Evolutionary conservation across 768 basidiomycete species (phyloP).

Genomic region (Pisolithus albus): DNA sequence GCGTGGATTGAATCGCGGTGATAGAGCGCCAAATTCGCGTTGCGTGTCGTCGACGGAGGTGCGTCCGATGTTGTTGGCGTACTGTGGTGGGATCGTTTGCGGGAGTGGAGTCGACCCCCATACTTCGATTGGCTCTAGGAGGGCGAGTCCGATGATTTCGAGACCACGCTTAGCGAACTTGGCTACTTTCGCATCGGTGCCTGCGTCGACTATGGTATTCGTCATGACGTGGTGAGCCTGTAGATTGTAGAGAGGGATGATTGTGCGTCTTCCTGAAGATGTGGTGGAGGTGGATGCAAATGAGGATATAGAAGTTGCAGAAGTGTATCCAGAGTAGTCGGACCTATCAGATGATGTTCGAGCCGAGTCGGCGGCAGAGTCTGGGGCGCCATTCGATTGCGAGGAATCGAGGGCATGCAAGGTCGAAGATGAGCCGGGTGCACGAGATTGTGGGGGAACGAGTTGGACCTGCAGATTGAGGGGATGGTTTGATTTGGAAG

Average conservation of each 20-base stretch:
- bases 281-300: conserved; percentile 37
- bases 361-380: conserved; percentile 20
- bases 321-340: conserved; percentile 48
- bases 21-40: conserved; percentile 15
- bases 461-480: conserved; percentile 90
- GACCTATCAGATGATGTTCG: conserved; percentile 42
- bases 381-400: conserved; percentile 18
- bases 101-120: conserved; percentile 30
- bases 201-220: conserved; percentile 81
- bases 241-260: conserved; percentile 82
- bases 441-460: conserved; percentile 52
- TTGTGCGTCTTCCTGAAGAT: conserved; percentile 55
- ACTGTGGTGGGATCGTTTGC: conserved; percentile 10
- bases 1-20: neutral
- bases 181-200: conserved; percentile 81
- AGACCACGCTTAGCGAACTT: conserved; percentile 67
- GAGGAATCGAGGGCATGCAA: conserved; percentile 41
- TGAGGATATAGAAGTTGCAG: conserved; percentile 36
- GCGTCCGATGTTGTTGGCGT: conserved; percentile 1
- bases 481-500: conserved; percentile 77
- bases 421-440: conserved; percentile 30
- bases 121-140: conserved; percentile 79
- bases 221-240: conserved; percentile 85
- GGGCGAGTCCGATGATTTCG: conserved; percentile 69
- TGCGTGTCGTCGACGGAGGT: neutral